Evolutionary conservation across 306 rosid species (phyloP), one percentile per base, ranked within the genome.

Genomic region (Rosa rugosa): DNA sequence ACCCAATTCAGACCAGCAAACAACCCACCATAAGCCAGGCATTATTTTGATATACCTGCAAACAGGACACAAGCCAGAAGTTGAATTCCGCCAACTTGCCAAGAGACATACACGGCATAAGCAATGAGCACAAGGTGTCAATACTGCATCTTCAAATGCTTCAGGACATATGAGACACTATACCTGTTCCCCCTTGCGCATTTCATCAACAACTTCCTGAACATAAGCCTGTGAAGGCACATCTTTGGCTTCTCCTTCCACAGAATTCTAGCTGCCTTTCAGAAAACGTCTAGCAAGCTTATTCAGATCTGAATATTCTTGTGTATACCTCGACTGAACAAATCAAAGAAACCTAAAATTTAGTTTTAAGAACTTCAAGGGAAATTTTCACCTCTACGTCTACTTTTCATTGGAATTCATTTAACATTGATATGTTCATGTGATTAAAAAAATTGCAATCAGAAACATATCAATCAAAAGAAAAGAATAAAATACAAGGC

Each of bases 81-180:
- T 25, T 25, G 27, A 25, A 25, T 25, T 92, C 80, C 90, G 83
- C 98, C 97, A 94, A 87, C 97, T 89, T 75, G 90, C 90, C 91
- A 94, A 81, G 77, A 94, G 90, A 85, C 97, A 92, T 84, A 92
- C 98, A 73, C 98, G 95, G 82, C 98, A 94, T 71, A 94, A 66
- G 49, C 97, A 85, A 75, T 94, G 98, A 83, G 98, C 98, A 84
- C 98, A 92, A 75, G 98, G 93, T 4, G 98, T 92, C 80, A 94
- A 86, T 42, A 94, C 97, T 78, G 97, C 92, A 89, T 94, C 94
- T 89, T 94, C 98, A 80, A 89, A 94, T 78, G 92, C 97, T 89
- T 94, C 98, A 40, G 92, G 97, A 84, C 98, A 94, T 83, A 94
- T 94, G 27, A 97, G 98, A 71, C 98, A 94, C 83, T 94, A 97